These are phyloP conservation scores for Entamoeba invadens DNA, from an alignment of 208 protist genomes.

Conservation along the genomic window DNA sequence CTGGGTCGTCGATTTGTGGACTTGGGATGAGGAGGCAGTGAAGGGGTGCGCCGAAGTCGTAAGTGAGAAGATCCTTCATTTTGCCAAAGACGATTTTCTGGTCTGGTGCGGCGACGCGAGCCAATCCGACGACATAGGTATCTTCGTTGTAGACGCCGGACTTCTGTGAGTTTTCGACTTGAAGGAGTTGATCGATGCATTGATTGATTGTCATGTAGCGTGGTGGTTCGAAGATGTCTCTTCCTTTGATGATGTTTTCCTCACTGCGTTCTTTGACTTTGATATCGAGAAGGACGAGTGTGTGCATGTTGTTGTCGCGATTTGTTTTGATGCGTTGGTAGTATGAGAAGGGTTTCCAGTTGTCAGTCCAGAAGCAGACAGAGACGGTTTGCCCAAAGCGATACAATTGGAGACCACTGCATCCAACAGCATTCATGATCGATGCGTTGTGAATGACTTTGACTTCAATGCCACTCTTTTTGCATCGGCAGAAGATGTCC, in stretches of 20 bases:
- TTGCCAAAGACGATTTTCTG: slow-evolving; percentile 72
- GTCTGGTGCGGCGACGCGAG: slow-evolving; percentile 68
- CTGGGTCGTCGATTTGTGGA: background rate
- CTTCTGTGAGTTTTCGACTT: slow-evolving; percentile 61
- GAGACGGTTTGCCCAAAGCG: slow-evolving; percentile 83
- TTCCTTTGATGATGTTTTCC: slow-evolving; percentile 69
- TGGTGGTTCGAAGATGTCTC: slow-evolving; percentile 81
- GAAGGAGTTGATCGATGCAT: slow-evolving; percentile 74
- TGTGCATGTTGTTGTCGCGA: slow-evolving; percentile 69
- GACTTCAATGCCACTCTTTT: slow-evolving; percentile 55
- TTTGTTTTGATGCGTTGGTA: slow-evolving; percentile 81
- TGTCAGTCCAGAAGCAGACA: slow-evolving; percentile 84
- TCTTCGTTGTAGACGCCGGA: slow-evolving; percentile 43
- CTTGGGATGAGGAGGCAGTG: slow-evolving; percentile 77
- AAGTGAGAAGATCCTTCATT: slow-evolving; percentile 59
- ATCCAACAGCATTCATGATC: slow-evolving; percentile 93
- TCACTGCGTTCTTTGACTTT: slow-evolving; percentile 90
- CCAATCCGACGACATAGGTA: slow-evolving; percentile 70
- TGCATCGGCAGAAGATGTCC: slow-evolving; percentile 80
- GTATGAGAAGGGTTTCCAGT: slow-evolving; percentile 80
- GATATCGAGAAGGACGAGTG: slow-evolving; percentile 84
- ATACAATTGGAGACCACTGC: slow-evolving; percentile 94
- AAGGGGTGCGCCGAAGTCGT: slow-evolving; percentile 84
- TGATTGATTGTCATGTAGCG: slow-evolving; percentile 91
- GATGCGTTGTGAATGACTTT: slow-evolving; percentile 91